These are phyloP conservation scores for Carpinus fangiana DNA, from an alignment of 306 rosid species.

Conservation along the genomic window DNA sequence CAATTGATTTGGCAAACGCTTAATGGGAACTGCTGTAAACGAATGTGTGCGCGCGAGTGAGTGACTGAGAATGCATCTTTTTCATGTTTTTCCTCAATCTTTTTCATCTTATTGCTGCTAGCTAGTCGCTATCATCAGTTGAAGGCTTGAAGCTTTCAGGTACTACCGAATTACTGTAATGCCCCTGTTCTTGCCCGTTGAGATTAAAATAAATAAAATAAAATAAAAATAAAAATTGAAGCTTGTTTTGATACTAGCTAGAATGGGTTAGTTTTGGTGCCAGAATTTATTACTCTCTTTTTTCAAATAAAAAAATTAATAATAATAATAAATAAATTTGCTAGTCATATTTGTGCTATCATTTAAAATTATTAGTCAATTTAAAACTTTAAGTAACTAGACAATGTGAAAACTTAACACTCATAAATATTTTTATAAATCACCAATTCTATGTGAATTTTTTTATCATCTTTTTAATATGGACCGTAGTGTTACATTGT, in stretches of 20 bases:
- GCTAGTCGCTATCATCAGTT: slow-evolving; percentile 27
- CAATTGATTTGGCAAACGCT: slow-evolving; percentile 6
- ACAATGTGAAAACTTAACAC: too few relatives aligned
- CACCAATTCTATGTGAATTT: too few relatives aligned
- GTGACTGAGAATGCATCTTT: slow-evolving; percentile 22
- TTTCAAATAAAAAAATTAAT: too few relatives aligned
- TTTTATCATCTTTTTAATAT: too few relatives aligned
- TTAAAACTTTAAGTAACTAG: too few relatives aligned
- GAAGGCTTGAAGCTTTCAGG: slow-evolving; percentile 12
- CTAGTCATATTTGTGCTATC: too few relatives aligned
- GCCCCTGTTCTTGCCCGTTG: slow-evolving; percentile 43
- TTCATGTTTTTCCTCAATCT: neutral
- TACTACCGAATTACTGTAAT: slow-evolving; percentile 35
- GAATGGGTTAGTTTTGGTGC: too few relatives aligned
- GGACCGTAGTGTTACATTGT: too few relatives aligned
- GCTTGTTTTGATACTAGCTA: neutral
- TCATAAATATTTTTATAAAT: too few relatives aligned
- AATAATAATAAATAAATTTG: too few relatives aligned
- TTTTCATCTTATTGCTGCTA: slow-evolving; percentile 35
- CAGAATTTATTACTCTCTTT: too few relatives aligned
- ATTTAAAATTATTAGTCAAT: too few relatives aligned
- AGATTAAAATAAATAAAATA: neutral
- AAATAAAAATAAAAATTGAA: slow-evolving; percentile 4
- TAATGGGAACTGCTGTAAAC: slow-evolving; percentile 10
- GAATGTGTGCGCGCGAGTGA: slow-evolving; percentile 24